A percentile compares a stretch with the other conserved stretches of the same genome.
phyloP scores from a whole-genome alignment of 176 grass and related monocot genomes.

The Elaeis guineensis region DNA sequence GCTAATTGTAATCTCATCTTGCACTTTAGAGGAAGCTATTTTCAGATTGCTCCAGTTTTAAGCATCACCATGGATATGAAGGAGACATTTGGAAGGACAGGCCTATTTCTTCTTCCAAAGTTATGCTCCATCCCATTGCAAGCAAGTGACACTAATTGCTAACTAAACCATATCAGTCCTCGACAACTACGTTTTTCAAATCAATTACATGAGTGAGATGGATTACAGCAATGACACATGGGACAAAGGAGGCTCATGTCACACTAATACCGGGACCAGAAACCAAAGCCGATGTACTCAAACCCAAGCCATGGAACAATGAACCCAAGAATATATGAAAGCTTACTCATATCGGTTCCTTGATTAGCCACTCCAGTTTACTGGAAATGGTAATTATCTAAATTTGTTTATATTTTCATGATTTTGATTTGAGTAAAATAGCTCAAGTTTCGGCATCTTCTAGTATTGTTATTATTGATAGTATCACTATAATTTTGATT shows the following conservation, averaged over 20 bases:
- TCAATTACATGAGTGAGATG: background rate
- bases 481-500: too few relatives aligned
- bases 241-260: conserved; percentile 22
- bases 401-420: too few relatives aligned
- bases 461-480: too few relatives aligned
- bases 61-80: conserved; percentile 28
- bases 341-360: too few relatives aligned
- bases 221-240: conserved; percentile 31
- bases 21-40: conserved; percentile 29
- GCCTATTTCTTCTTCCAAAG: conserved; percentile 23
- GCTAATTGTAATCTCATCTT: background rate
- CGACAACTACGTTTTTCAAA: background rate
- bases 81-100: conserved; percentile 31
- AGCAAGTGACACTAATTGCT: background rate
- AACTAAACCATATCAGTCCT: too few relatives aligned
- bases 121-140: conserved; percentile 31
- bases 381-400: too few relatives aligned
- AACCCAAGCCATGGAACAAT: conserved; percentile 32
- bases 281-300: background rate
- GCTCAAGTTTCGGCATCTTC: too few relatives aligned
- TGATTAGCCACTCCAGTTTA: too few relatives aligned
- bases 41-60: conserved; percentile 14
- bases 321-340: too few relatives aligned
- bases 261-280: conserved; percentile 5
- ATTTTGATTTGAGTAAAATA: too few relatives aligned